These are phyloP conservation scores for Penicillium salamii DNA, from an alignment of 495 filamentous ascomycete genomes.

Conservation along the genomic window DNA sequence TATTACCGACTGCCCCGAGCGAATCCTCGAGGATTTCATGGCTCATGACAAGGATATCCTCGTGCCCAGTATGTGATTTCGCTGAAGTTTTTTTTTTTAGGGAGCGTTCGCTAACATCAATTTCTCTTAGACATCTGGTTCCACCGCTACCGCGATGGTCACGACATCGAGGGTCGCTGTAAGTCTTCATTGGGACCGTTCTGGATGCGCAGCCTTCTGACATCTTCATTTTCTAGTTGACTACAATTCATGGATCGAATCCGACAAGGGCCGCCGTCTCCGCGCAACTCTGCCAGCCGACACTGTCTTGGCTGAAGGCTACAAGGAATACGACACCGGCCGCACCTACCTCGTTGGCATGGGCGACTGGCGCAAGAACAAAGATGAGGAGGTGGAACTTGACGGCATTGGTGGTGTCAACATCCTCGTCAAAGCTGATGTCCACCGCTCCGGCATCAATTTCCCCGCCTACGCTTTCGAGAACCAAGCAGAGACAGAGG, in stretches of 20 bases:
- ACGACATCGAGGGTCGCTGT: conserved; percentile 94
- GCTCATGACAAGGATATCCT: conserved; percentile 90
- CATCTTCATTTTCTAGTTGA: conserved; percentile 59
- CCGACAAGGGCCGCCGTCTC: conserved; percentile 73
- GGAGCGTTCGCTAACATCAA: conserved; percentile 30
- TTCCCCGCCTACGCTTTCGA: conserved; percentile 97
- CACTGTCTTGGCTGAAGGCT: conserved; percentile 85
- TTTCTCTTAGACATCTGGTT: conserved; percentile 86
- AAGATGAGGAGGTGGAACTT: conserved; percentile 84
- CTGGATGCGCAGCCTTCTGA: not conserved
- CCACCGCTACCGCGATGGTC: conserved; percentile 79
- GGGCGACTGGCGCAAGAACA: conserved; percentile 89
- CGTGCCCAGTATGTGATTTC: conserved; percentile 77
- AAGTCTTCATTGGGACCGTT: too few species aligned
- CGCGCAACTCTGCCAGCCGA: conserved; percentile 71
- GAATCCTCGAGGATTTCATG: conserved; percentile 92
- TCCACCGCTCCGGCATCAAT: conserved; percentile 95
- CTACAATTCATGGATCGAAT: conserved; percentile 99
- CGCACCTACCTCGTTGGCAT: conserved; percentile 81
- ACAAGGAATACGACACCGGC: conserved; percentile 87
- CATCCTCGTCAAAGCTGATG: conserved; percentile 95
- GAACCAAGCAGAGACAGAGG: conserved; percentile 98
- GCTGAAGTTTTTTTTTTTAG: not conserved
- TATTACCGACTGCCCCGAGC: conserved; percentile 83
- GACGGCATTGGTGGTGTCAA: conserved; percentile 97